These are phyloP conservation scores for Pascua sp. DNA, from an alignment of 1,284 basidiomycete genomes.

Conservation along the genomic window DNA sequence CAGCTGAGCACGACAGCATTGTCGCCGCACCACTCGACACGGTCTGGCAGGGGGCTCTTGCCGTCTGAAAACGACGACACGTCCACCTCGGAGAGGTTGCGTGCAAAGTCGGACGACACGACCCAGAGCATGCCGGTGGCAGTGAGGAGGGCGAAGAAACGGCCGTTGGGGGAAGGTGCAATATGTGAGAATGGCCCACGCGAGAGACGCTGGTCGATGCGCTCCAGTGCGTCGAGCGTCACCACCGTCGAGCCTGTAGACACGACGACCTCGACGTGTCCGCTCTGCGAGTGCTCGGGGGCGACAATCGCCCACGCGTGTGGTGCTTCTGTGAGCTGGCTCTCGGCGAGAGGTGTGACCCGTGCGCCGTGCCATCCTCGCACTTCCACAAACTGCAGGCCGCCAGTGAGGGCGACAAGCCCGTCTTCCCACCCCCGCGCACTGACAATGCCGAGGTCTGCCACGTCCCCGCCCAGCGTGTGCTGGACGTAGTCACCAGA, in stretches of 20 bases:
- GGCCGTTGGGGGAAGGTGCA: conserved; percentile 86
- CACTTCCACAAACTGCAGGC: conserved; percentile 73
- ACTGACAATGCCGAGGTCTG: conserved; percentile 78
- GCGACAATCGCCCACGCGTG: conserved; percentile 80
- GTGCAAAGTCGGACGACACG: conserved; percentile 85
- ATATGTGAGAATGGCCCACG: conserved; percentile 85
- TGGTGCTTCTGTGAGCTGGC: conserved; percentile 70
- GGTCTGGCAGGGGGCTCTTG: conserved; percentile 47
- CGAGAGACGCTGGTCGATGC: conserved; percentile 75
- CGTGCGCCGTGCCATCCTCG: conserved; percentile 73
- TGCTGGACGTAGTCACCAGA: conserved; percentile 73
- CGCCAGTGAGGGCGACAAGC: conserved; percentile 77
- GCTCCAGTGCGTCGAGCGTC: conserved; percentile 79
- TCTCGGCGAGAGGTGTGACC: conserved; percentile 63
- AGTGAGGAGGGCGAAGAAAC: conserved; percentile 81
- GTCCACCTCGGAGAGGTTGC: conserved; percentile 82
- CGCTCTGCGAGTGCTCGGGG: conserved; percentile 76
- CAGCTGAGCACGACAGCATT: conserved; percentile 88
- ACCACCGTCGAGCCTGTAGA: conserved; percentile 71
- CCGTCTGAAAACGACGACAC: conserved; percentile 44
- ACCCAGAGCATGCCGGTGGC: conserved; percentile 76
- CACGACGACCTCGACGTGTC: conserved; percentile 80
- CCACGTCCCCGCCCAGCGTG: conserved; percentile 77
- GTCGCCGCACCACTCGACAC: conserved; percentile 93
- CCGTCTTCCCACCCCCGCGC: conserved; percentile 82